phyloP scores from a whole-genome alignment of 345 rosid genomes.

The Viola odorata region DNA sequence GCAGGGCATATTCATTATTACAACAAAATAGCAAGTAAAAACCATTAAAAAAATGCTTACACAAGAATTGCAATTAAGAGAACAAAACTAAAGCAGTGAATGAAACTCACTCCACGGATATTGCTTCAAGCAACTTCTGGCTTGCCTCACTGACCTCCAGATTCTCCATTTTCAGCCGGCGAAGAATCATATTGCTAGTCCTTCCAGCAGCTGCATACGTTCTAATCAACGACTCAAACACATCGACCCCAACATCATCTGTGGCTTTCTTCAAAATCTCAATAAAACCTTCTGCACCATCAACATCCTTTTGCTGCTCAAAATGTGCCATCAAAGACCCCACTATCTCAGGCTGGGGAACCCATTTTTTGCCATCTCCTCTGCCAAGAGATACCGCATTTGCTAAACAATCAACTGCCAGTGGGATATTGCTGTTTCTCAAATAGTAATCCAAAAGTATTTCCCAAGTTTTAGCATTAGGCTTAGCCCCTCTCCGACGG shows the following conservation, averaged over 20 bases:
- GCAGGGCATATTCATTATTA: not conserved
- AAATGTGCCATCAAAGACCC: slow-evolving; percentile 55
- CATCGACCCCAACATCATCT: slow-evolving; percentile 49
- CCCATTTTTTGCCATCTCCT: slow-evolving; percentile 75
- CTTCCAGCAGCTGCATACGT: slow-evolving; percentile 83
- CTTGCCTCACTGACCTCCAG: slow-evolving; percentile 53
- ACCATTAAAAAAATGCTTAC: slow-evolving; percentile 3
- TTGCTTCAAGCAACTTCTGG: slow-evolving; percentile 55
- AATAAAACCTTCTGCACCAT: slow-evolving; percentile 71
- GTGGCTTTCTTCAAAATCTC: slow-evolving; percentile 68
- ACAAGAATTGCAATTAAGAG: not conserved
- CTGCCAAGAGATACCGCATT: slow-evolving; percentile 62
- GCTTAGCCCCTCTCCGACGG: slow-evolving; percentile 54
- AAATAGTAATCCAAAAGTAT: slow-evolving; percentile 60
- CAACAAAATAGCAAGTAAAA: not conserved
- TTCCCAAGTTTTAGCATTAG: slow-evolving; percentile 86
- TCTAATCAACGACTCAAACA: slow-evolving; percentile 74
- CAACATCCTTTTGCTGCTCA: slow-evolving; percentile 67
- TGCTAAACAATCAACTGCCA: slow-evolving; percentile 56
- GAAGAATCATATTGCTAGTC: slow-evolving; percentile 53
- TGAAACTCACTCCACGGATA: slow-evolving; percentile 52
- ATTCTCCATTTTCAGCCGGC: slow-evolving; percentile 77
- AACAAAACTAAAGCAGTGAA: not conserved
- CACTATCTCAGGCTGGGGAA: slow-evolving; percentile 55
- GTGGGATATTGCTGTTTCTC: slow-evolving; percentile 42